Percentiles rank a stretch among this genome's conserved stretches.
Conservation (phyloP, 768 basidiomycete genomes). For the Suillus spraguei region DNA sequence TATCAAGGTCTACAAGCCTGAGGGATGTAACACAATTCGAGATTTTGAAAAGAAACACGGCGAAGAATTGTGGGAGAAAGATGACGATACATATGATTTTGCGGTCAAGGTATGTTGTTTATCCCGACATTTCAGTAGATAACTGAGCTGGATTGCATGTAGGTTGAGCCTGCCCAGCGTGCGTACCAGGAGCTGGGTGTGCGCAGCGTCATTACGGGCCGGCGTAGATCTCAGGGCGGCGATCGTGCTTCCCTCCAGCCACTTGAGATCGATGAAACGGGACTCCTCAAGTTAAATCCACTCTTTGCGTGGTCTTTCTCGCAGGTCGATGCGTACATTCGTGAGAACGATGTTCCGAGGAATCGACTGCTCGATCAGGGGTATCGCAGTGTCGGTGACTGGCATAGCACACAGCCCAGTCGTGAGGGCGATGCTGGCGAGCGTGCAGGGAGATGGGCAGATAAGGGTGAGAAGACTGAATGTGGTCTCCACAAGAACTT, state of each 20-base stretch:
- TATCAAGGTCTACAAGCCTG: constrained; percentile 80
- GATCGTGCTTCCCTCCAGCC: constrained; percentile 81
- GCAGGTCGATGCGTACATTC: constrained; percentile 84
- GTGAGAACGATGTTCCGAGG: constrained; percentile 78
- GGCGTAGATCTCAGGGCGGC: constrained; percentile 92
- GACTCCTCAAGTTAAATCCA: constrained; percentile 93
- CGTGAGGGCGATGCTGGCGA: constrained; percentile 72
- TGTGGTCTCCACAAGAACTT: constrained; percentile 96
- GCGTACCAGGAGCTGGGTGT: constrained; percentile 83
- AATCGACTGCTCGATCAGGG: constrained; percentile 90
- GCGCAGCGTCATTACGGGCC: constrained; percentile 90
- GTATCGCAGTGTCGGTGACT: constrained; percentile 95
- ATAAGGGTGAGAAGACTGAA: constrained; percentile 83
- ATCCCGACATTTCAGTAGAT: background rate
- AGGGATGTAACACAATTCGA: constrained; percentile 60
- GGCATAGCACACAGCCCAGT: constrained; percentile 88
- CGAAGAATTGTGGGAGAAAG: constrained; percentile 80
- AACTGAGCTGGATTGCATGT: background rate
- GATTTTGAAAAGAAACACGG: constrained; percentile 86
- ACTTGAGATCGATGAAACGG: constrained; percentile 88
- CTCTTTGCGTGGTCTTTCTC: constrained; percentile 86
- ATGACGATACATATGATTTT: constrained; percentile 90
- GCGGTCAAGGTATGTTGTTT: constrained; percentile 73
- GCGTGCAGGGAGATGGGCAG: constrained; percentile 91
- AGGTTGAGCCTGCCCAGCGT: constrained; percentile 89